Evolutionary conservation across 345 rosid genomes (phyloP).

Genomic region (Citrus hindsii): DNA sequence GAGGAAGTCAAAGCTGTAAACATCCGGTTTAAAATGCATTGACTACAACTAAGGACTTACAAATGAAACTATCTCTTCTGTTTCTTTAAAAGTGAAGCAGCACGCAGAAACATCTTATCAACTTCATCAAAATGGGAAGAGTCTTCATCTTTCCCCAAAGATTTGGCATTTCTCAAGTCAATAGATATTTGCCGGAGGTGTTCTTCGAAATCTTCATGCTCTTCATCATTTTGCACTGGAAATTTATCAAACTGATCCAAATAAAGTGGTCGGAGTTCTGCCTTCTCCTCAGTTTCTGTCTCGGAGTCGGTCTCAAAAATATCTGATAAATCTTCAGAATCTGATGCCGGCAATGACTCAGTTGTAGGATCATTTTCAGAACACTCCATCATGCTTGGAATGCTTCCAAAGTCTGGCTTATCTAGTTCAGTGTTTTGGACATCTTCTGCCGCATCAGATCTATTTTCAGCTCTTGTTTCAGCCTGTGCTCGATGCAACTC

Average conservation of each 20-base stretch:
- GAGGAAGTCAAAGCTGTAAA: neutral
- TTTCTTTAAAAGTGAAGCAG: conserved; percentile 70
- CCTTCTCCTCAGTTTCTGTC: conserved; percentile 40
- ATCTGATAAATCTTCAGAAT: conserved; percentile 79
- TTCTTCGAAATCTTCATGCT: conserved; percentile 52
- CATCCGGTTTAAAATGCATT: neutral
- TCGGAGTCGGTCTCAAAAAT: conserved; percentile 83
- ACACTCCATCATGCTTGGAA: conserved; percentile 30
- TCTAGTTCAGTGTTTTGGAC: conserved; percentile 6
- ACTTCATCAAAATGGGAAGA: conserved; percentile 76
- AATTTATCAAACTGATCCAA: conserved; percentile 72
- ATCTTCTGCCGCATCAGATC: conserved; percentile 18
- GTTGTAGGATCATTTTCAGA: conserved; percentile 38
- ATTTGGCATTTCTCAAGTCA: conserved; percentile 20
- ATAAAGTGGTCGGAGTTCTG: conserved; percentile 47
- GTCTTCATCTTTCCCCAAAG: conserved; percentile 25
- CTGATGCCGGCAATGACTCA: conserved; percentile 46
- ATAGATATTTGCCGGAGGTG: conserved; percentile 38
- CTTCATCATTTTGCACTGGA: conserved; percentile 38
- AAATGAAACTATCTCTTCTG: conserved; percentile 34
- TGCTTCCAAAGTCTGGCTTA: neutral
- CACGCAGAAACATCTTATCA: conserved; percentile 75
- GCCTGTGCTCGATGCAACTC: conserved; percentile 61
- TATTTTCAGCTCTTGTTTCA: conserved; percentile 28
- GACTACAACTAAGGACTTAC: too few species aligned